Base-by-base conservation (phyloP, 2,329 filamentous ascomycete species). In the Talaromyces sp. region DNA sequence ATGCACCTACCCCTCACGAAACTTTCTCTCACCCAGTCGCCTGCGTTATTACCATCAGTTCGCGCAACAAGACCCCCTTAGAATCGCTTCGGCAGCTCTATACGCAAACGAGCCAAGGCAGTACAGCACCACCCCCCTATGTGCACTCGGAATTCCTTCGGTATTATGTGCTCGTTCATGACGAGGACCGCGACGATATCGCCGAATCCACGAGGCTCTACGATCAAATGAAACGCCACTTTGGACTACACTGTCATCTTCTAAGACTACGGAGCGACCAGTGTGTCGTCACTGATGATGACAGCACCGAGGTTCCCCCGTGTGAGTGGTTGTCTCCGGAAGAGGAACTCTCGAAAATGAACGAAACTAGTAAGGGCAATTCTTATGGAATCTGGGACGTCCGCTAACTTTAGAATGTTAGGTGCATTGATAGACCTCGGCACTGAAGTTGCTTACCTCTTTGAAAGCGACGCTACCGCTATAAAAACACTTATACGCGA, bases 181-280 rank as follows among this genome's bases (percentile, higher is more conserved):
- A 99, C 68, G 96, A 99, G 77, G 95, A 99, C 72, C 87, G 87
- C 64, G 94, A 96, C 71, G 93, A 99, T 72, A 96, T 98, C 64
- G 86, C 87, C 42, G 90, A 92, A 76, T 96, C 93, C 12, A 94
- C 94, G 75, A 86, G 87, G 18, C 81, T 98, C 31, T 99, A 96
- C 75, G 95, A 99, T 68, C 92, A 97, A 75, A 99, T 99, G 96
- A 99, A 98, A 77, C 87, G 95, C n/a, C 92, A 97, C 76, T 91
- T 99, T 66, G 95, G 95, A 1, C 81, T 98, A 55, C 93, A 99
- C 76, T 99, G 95, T 72, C 95, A 99, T 76, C 82, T 99, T 10
- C 81, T 99, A 36, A 83, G 96, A 65, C 80, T 99, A 57, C 86
- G 94, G 68, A 96, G 91, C 69, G 89, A 87, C 42, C 90, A 92